These are phyloP conservation scores for Acanthamoeba lenticulata DNA, from an alignment of 208 protist genomes.

Conservation along the genomic window DNA sequence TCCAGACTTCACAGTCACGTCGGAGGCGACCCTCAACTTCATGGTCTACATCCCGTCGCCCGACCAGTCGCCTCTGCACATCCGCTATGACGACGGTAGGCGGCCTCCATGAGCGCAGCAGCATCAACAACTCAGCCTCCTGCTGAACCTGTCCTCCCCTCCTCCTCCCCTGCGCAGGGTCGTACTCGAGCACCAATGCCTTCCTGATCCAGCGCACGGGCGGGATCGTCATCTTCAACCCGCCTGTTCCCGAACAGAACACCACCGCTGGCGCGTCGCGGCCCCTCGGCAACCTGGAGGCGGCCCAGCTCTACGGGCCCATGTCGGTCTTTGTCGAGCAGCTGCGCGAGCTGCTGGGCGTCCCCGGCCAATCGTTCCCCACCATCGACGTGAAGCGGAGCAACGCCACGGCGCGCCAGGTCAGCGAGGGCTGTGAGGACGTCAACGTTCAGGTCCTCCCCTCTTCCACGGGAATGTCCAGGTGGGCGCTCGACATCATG, in stretches of 20 bases:
- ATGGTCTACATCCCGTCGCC: constrained; percentile 80
- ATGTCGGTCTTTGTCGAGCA: constrained; percentile 73
- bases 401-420: neutral
- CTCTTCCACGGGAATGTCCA: neutral
- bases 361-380: neutral
- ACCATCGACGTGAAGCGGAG: neutral
- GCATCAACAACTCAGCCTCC: too few relatives aligned
- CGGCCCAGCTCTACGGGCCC: neutral
- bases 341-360: constrained; percentile 75
- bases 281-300: neutral
- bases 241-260: constrained; percentile 1
- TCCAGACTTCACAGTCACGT: constrained; percentile 73
- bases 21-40: constrained; percentile 79
- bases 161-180: neutral
- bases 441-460: neutral
- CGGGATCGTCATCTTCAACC: constrained; percentile 82
- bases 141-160: neutral
- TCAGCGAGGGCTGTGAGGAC: neutral
- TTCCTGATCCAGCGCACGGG: constrained; percentile 83
- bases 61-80: constrained; percentile 57
- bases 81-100: constrained; percentile 2
- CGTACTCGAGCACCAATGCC: constrained; percentile 58
- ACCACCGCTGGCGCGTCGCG: neutral
- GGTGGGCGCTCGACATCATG: constrained; percentile 60
- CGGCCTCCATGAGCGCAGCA: too few relatives aligned